Evolutionary conservation across 2,329 filamentous ascomycete genomes (phyloP).

Genomic region (Mycosphaerella sp.): DNA sequence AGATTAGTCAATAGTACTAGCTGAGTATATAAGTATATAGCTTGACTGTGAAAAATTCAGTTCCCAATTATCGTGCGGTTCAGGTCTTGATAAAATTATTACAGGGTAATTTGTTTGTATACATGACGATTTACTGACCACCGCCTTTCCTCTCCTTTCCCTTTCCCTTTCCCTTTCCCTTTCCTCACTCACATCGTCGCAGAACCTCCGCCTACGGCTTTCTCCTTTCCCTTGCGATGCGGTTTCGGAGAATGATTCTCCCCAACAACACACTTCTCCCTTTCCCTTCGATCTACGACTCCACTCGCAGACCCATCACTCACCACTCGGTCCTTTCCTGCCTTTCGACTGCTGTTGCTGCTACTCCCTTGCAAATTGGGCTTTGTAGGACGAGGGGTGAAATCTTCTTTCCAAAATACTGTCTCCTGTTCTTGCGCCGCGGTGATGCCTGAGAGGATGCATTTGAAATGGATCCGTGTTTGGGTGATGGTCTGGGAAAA

Average conservation of each 20-base stretch:
- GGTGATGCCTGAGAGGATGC: slow-evolving; percentile 27
- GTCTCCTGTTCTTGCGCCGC: slow-evolving; percentile 16
- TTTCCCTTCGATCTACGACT: too few relatives aligned
- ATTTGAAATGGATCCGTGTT: slow-evolving; percentile 29
- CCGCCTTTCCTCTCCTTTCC: too few relatives aligned
- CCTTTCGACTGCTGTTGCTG: neutral
- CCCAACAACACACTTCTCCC: neutral
- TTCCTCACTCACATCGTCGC: neutral
- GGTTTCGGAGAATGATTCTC: neutral
- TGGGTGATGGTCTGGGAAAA: slow-evolving; percentile 25
- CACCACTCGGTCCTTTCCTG: neutral
- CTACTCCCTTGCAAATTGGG: neutral
- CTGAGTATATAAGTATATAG: too few relatives aligned
- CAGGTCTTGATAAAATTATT: too few relatives aligned
- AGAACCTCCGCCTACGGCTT: neutral
- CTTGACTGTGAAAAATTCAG: too few relatives aligned
- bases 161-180: neutral
- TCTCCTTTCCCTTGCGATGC: neutral
- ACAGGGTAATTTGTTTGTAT: too few relatives aligned
- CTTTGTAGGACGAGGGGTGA: slow-evolving; percentile 18
- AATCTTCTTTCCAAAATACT: slow-evolving; percentile 25
- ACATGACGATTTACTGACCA: neutral
- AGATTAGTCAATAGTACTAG: too few relatives aligned
- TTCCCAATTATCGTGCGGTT: too few relatives aligned
- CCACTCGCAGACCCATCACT: neutral